phyloP scores from a whole-genome alignment of 805 yeast genomes.

The Yarrowia sp. region DNA sequence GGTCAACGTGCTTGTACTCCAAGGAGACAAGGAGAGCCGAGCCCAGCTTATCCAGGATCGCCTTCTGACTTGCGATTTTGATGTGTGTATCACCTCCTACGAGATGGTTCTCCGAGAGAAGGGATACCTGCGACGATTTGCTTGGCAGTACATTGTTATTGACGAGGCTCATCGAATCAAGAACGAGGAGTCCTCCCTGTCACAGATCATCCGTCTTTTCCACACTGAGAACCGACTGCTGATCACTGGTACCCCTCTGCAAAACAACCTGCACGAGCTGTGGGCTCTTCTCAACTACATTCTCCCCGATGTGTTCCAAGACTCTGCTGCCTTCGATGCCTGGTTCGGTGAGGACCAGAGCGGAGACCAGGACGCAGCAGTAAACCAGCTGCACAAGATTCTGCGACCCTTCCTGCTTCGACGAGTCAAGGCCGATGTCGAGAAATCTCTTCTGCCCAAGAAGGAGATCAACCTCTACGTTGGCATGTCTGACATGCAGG shows the following conservation, averaged over 20 bases:
- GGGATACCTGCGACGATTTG: constrained; percentile 66
- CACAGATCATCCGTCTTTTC: constrained; percentile 85
- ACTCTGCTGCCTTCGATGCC: constrained; percentile 82
- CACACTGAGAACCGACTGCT: constrained; percentile 79
- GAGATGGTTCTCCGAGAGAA: constrained; percentile 93
- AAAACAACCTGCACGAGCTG: constrained; percentile 88
- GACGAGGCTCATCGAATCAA: constrained; percentile 97
- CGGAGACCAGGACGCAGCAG: constrained; percentile 61
- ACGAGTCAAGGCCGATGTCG: constrained; percentile 90
- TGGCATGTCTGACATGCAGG: constrained; percentile 97
- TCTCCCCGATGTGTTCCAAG: constrained; percentile 93
- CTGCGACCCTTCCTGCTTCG: constrained; percentile 83
- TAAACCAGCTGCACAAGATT: constrained; percentile 81
- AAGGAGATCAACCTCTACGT: constrained; percentile 84
- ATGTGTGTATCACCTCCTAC: constrained; percentile 84
- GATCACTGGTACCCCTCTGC: constrained; percentile 95
- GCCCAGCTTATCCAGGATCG: constrained; percentile 53
- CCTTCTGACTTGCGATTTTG: constrained; percentile 71
- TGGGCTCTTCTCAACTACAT: constrained; percentile 93
- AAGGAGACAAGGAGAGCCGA: constrained; percentile 83
- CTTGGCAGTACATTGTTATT: constrained; percentile 90
- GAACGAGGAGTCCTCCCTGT: constrained; percentile 85
- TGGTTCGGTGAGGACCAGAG: constrained; percentile 61
- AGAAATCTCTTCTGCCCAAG: constrained; percentile 83
- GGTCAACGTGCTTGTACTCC: constrained; percentile 75